These are phyloP conservation scores for Leccinum fibrillosum DNA, from an alignment of 768 basidiomycete species.

Conservation along the genomic window DNA sequence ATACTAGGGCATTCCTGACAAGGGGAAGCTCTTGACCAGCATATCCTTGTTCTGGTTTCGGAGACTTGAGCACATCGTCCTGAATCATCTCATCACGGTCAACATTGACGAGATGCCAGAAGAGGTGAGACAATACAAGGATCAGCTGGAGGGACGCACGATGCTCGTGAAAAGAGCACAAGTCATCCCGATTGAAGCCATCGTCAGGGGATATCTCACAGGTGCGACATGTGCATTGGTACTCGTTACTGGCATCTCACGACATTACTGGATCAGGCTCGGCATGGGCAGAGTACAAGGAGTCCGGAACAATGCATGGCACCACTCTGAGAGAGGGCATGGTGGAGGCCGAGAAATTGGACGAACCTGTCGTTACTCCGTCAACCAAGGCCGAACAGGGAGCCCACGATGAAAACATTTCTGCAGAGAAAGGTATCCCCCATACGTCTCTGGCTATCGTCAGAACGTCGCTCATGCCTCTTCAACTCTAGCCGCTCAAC, in stretches of 20 bases:
- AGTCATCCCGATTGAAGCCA: conserved; percentile 90
- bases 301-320: conserved; percentile 82
- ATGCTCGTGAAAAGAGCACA: conserved; percentile 92
- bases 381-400: conserved; percentile 97
- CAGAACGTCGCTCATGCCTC: neutral
- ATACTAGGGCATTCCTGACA: conserved; percentile 85
- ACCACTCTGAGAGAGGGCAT: conserved; percentile 71
- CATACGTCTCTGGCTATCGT: conserved; percentile 4
- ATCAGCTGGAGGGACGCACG: conserved; percentile 75
- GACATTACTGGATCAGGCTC: conserved; percentile 59
- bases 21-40: conserved; percentile 84
- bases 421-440: conserved; percentile 64
- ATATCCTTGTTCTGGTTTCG: conserved; percentile 97
- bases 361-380: conserved; percentile 87
- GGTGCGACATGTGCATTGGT: conserved; percentile 45
- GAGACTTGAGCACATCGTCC: conserved; percentile 72
- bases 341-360: conserved; percentile 81
- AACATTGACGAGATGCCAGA: conserved; percentile 79
- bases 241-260: conserved; percentile 8
- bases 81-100: conserved; percentile 85
- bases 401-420: conserved; percentile 93
- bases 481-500: conserved; percentile 46
- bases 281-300: conserved; percentile 93
- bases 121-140: conserved; percentile 68
- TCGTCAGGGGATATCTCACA: conserved; percentile 95